These are phyloP conservation scores for Lipomyces oligophaga DNA, from an alignment of 805 yeast genomes.

Conservation along the genomic window DNA sequence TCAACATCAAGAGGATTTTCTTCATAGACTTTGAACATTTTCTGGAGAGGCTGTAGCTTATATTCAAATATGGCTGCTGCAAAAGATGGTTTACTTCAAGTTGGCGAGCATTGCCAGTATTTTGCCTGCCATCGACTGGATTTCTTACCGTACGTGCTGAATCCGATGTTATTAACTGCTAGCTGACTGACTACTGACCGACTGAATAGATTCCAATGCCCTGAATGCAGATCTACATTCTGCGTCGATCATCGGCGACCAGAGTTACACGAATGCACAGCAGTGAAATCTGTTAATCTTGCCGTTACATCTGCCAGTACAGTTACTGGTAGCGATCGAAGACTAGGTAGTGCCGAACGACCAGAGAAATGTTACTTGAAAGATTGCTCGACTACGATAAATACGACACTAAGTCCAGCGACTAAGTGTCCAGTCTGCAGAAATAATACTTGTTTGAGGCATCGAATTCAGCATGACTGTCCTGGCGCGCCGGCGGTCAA, in stretches of 20 bases:
- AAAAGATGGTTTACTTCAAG: constrained; percentile 43
- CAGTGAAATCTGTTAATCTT: constrained; percentile 4
- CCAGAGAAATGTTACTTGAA: constrained; percentile 17
- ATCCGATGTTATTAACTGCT: background rate
- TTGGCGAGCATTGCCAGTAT: constrained; percentile 53
- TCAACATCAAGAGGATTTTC: no score
- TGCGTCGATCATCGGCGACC: constrained; percentile 50
- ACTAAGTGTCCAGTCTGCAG: constrained; percentile 52
- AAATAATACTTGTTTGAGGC: constrained; percentile 38
- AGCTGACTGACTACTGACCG: background rate
- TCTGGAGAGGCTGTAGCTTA: no score
- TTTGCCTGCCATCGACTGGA: constrained; percentile 49
- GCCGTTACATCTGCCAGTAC: background rate
- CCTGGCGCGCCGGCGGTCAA: constrained; percentile 16
- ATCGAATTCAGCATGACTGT: constrained; percentile 28
- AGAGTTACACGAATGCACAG: constrained; percentile 37
- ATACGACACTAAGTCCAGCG: constrained; percentile 42
- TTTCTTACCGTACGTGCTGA: constrained; percentile 45
- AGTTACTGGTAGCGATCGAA: background rate
- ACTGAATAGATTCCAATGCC: constrained; percentile 44
- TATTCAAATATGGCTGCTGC: constrained; percentile 23
- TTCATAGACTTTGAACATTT: no score
- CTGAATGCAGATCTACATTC: constrained; percentile 44
- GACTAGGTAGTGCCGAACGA: constrained; percentile 37
- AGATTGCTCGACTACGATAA: constrained; percentile 12